These are phyloP conservation scores for Aeschynomene evenia DNA, from an alignment of 306 rosid genomes.

Conservation along the genomic window DNA sequence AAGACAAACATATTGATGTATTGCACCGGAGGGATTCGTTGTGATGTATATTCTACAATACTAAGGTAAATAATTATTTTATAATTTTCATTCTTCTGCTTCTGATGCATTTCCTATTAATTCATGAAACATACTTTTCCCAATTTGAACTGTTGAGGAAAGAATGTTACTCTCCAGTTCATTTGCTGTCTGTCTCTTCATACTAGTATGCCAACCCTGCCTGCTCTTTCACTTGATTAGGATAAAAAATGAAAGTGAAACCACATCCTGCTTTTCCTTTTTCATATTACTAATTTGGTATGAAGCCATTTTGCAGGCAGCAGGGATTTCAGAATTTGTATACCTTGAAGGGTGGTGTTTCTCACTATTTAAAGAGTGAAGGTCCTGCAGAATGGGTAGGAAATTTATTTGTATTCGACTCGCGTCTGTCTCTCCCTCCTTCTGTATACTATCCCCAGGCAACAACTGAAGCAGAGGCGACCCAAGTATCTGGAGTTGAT, in stretches of 20 bases:
- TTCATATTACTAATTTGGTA: constrained; percentile 13
- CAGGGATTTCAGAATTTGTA: constrained; percentile 77
- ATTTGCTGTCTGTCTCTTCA: background rate
- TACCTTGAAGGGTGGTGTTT: constrained; percentile 84
- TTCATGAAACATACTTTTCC: background rate
- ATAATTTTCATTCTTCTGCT: background rate
- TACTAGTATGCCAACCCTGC: background rate
- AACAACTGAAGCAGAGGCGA: constrained; percentile 33
- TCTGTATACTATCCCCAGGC: constrained; percentile 51
- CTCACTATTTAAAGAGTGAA: constrained; percentile 72
- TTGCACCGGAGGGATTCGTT: constrained; percentile 95
- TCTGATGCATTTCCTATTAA: background rate
- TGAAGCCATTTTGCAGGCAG: constrained; percentile 51
- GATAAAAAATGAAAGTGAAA: constrained; percentile 14
- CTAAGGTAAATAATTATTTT: constrained; percentile 54
- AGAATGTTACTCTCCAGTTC: background rate
- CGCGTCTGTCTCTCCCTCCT: constrained; percentile 86
- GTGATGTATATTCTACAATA: constrained; percentile 84
- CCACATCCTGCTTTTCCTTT: background rate
- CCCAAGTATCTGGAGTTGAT: constrained; percentile 39
- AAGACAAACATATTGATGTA: constrained; percentile 80
- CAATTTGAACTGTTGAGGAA: background rate
- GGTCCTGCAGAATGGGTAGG: constrained; percentile 85
- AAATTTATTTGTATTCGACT: constrained; percentile 88
- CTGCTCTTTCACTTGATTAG: background rate